Evolutionary conservation across 345 rosid species (phyloP).

Genomic region (Laguncularia racemosa): DNA sequence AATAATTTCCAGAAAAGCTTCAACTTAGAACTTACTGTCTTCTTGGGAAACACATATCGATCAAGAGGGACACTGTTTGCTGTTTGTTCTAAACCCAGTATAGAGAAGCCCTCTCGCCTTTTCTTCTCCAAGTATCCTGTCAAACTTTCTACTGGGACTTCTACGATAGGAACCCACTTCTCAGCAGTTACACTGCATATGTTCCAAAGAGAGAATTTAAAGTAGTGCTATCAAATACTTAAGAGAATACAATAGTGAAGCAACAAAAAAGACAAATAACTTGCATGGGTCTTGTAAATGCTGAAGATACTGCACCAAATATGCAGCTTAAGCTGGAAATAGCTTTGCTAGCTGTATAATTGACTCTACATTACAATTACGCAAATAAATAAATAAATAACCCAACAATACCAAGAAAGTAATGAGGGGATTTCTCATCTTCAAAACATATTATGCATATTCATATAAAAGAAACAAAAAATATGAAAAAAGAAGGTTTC

Average conservation of each 20-base stretch:
- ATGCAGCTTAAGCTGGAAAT: too few relatives aligned
- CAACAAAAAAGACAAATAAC: background rate
- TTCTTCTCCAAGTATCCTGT: conserved; percentile 71
- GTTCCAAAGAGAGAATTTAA: conserved; percentile 3
- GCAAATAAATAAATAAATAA: background rate
- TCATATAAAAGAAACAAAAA: background rate
- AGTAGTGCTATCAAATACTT: background rate
- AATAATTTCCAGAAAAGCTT: background rate
- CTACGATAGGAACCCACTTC: conserved; percentile 89
- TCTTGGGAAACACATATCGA: conserved; percentile 55
- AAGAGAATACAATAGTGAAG: background rate
- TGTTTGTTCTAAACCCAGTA: conserved; percentile 92
- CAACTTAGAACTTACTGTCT: conserved; percentile 43
- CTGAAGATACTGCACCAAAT: too few relatives aligned
- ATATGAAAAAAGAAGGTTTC: too few relatives aligned
- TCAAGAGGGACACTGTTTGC: conserved; percentile 82
- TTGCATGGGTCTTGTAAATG: background rate
- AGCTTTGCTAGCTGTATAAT: too few relatives aligned
- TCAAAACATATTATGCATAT: background rate
- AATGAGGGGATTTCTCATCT: background rate
- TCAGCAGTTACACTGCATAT: conserved; percentile 82
- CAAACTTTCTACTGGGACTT: conserved; percentile 78
- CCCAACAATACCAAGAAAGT: background rate
- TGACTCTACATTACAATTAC: too few relatives aligned
- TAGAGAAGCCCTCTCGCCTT: conserved; percentile 82